These are phyloP conservation scores for Solanum pennellii DNA, from an alignment of 257 asterid species.

Conservation along the genomic window DNA sequence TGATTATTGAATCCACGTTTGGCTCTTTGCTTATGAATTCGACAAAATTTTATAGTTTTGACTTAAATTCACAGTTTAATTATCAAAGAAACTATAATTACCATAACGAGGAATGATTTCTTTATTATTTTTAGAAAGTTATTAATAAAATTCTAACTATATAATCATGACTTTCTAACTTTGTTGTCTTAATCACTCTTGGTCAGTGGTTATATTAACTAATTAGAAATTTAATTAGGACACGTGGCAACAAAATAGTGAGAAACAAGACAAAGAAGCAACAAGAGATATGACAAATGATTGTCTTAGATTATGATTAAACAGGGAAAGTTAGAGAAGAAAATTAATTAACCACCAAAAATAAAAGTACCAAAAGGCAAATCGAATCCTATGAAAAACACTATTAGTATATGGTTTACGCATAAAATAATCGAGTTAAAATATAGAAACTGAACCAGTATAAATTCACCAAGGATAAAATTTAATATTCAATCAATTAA, in stretches of 20 bases:
- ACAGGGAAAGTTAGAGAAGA: not conserved
- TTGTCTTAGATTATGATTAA: not conserved
- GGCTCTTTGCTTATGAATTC: not conserved
- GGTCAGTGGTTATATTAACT: not conserved
- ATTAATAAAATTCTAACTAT: not conserved
- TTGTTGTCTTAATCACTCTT: not conserved
- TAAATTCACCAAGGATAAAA: not conserved
- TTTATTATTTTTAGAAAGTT: not conserved
- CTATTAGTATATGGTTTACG: not conserved
- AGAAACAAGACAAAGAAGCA: constrained; percentile 2
- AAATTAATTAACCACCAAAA: not conserved
- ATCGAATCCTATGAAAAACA: constrained; percentile 17
- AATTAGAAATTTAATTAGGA: not conserved
- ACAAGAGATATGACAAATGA: not conserved
- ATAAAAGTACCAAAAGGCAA: constrained; percentile 8
- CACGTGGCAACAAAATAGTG: not conserved
- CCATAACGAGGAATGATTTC: not conserved
- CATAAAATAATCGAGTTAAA: not conserved
- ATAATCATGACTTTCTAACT: not conserved
- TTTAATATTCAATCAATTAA: not conserved
- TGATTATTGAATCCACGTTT: not conserved
- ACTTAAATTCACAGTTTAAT: not conserved
- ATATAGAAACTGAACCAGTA: not conserved
- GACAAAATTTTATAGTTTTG: not conserved
- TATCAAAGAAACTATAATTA: not conserved